Base-by-base conservation (phyloP, 345 rosid species). In the Populus ilicifolia region DNA sequence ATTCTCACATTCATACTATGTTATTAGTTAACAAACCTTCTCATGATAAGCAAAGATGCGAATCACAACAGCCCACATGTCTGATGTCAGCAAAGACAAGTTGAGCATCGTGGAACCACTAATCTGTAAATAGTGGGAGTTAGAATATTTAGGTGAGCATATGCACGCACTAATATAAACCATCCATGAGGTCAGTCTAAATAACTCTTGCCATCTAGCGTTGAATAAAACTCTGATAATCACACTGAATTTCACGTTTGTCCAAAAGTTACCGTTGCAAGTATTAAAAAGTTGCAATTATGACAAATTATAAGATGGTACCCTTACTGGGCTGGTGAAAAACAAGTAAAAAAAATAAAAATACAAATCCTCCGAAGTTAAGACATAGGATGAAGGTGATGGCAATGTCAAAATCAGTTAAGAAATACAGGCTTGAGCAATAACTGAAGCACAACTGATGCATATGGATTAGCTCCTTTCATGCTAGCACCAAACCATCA, bases 51-150 rank as follows among this genome's bases (percentile, higher is more conserved):
- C 92, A 69, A 90, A 93, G 43, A 87, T 88, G 68, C 98, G 96
- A 81, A 96, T 96, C 66, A 93, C 5, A 69, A 96, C 94, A 2
- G 97, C 89, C 98, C 96, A 96, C 98, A 96, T 93, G 79, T 96
- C 97, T 54, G 98, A 88, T 62, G 99, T 92, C 35, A 96, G 89
- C 83, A 96, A 77, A 17, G 99, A 96, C 79, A 96, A 88, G 81
- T 86, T 96, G 71, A 96, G 88, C 99, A 96, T 93, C 21, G 97
- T 86, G n/a, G 99, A 79, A 9, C 99, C 97, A 75, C 63, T 93
- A 30, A 84, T 85, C 99, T 90, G 86, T 81, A 71, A 36, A 69
- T n/a, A 65, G 27, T n/a, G 65, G 61, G 62, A 59, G 25, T n/a
- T 4, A 33, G 71, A 35, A 65, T 69, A 69, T 66, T 16, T 9